phyloP scores from a whole-genome alignment of 2,329 filamentous ascomycete genomes.

The Drechslera avenae region DNA sequence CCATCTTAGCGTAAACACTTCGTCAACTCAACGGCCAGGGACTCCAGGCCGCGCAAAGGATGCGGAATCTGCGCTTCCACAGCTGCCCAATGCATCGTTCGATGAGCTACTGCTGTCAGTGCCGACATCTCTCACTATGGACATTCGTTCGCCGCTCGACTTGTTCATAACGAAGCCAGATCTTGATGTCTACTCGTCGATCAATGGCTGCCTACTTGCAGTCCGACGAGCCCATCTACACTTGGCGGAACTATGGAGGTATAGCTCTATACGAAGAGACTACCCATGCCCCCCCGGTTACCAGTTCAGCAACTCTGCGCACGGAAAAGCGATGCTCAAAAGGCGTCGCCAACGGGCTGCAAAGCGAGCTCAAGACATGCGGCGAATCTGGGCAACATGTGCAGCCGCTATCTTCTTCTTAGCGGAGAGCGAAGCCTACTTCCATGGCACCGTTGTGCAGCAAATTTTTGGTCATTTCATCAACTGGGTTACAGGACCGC shows the following conservation, averaged over 20 bases:
- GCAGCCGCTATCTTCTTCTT: constrained; percentile 88
- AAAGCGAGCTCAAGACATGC: constrained; percentile 68
- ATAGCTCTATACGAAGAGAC: constrained; percentile 75
- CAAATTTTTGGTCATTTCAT: constrained; percentile 82
- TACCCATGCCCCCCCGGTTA: constrained; percentile 74
- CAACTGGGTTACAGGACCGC: constrained; percentile 65
- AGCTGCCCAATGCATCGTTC: constrained; percentile 63
- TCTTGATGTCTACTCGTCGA: constrained; percentile 77
- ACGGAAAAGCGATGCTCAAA: constrained; percentile 64
- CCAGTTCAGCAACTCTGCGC: constrained; percentile 64
- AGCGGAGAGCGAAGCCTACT: constrained; percentile 83
- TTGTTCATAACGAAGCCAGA: constrained; percentile 82
- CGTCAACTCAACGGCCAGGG: constrained; percentile 41
- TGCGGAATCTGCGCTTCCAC: constrained; percentile 38
- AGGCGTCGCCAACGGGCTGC: constrained; percentile 69
- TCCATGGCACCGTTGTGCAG: constrained; percentile 86
- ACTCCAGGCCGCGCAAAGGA: constrained; percentile 49
- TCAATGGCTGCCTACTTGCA: constrained; percentile 85
- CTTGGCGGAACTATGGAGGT: constrained; percentile 85
- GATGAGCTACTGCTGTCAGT: constrained; percentile 81
- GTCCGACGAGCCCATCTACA: constrained; percentile 85
- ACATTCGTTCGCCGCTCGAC: constrained; percentile 79
- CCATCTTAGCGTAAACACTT: constrained; percentile 66
- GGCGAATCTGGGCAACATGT: constrained; percentile 87
- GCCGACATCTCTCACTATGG: constrained; percentile 71